A percentile compares a stretch with the other conserved stretches of the same genome.
Conservation (phyloP, 257 asterid genomes). For the Solanum dulcamara region DNA sequence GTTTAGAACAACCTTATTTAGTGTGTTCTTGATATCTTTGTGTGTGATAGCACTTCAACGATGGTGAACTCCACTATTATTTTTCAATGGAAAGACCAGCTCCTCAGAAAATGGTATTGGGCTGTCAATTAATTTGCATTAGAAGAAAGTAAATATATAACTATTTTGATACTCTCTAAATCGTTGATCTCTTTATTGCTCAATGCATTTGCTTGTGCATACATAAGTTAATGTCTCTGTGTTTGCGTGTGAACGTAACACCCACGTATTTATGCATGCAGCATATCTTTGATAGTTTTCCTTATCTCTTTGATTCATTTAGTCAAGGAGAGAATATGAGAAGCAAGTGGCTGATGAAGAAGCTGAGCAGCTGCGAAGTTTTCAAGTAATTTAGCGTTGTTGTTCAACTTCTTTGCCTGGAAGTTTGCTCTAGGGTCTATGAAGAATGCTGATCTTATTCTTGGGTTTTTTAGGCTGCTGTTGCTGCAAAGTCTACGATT, state of each 20-base stretch:
- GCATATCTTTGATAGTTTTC: background rate
- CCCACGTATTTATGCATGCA: background rate
- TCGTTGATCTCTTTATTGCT: background rate
- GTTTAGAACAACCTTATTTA: background rate
- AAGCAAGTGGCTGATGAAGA: constrained; percentile 79
- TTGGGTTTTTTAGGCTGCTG: constrained; percentile 51
- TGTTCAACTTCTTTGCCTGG: background rate
- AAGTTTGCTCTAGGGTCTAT: background rate
- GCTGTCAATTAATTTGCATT: background rate
- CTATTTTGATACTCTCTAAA: background rate
- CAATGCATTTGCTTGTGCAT: background rate
- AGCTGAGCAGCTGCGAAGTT: constrained; percentile 54
- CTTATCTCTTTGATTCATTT: constrained; percentile 14
- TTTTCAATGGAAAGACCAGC: background rate
- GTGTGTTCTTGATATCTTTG: background rate
- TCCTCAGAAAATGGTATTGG: background rate
- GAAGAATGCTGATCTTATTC: constrained; percentile 1
- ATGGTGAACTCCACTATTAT: background rate
- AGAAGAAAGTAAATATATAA: background rate
- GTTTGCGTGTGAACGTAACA: too few relatives aligned
- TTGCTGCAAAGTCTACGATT: constrained; percentile 49
- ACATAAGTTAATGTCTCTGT: background rate
- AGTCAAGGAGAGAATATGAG: constrained; percentile 80
- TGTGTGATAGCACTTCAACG: background rate
- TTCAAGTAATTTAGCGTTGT: constrained; percentile 44